phyloP scores from a whole-genome alignment of 139 green algal genomes.

The Dunaliella primolecta region DNA sequence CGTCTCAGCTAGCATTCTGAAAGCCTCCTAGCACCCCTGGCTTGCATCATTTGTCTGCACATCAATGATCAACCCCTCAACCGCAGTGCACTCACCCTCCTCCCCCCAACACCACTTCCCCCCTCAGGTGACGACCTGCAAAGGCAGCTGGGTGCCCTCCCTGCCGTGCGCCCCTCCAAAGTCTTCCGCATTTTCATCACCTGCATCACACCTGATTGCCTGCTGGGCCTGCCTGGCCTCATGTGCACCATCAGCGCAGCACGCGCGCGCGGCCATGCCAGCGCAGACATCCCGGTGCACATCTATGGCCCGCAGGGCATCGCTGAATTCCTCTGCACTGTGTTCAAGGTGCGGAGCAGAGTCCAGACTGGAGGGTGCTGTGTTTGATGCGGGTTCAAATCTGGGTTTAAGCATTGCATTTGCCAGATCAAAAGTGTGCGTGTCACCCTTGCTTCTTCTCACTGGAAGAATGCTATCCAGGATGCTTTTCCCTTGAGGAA shows the following conservation, averaged over 20 bases:
- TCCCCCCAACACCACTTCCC: no score
- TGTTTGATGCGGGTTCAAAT: constrained; percentile 11
- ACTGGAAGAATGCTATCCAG: no score
- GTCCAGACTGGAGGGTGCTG: no score
- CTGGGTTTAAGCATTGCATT: not conserved
- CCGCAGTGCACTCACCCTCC: no score
- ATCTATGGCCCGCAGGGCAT: constrained; percentile 76
- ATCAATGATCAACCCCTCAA: no score
- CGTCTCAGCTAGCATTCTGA: no score
- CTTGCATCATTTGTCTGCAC: no score
- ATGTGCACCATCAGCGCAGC: constrained; percentile 67
- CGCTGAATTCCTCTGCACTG: constrained; percentile 56
- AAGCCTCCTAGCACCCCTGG: no score
- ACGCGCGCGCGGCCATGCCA: constrained; percentile 57
- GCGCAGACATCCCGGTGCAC: constrained; percentile 75
- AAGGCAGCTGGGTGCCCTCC: constrained; percentile 48
- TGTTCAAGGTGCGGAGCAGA: constrained; percentile 36
- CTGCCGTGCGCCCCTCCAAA: constrained; percentile 53
- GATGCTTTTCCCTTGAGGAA: no score
- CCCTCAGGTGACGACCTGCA: constrained; percentile 81
- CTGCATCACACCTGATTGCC: constrained; percentile 46
- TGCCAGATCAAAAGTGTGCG: not conserved
- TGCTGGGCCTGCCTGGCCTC: constrained; percentile 60
- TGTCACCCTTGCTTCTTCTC: not conserved
- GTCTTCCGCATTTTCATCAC: constrained; percentile 78